Evolutionary conservation across 257 asterid species (phyloP).

Genomic region (Thymus quinquecostatus): DNA sequence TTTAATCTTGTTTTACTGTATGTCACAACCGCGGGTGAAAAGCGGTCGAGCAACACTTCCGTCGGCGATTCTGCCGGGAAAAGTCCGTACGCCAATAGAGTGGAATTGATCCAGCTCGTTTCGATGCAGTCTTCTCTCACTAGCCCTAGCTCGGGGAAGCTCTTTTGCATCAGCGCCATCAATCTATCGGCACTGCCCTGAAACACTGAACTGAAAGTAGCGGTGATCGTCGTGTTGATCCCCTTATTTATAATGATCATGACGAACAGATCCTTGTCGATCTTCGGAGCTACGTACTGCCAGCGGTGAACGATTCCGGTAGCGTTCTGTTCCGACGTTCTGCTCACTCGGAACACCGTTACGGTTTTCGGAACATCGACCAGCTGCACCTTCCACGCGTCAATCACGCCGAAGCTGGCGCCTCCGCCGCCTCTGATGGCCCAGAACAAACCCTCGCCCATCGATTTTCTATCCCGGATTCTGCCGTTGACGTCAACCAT

Average conservation of each 20-base stretch:
- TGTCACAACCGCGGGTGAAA: background rate
- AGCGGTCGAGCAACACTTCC: slow-evolving; percentile 19
- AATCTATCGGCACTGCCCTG: slow-evolving; percentile 26
- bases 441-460: background rate
- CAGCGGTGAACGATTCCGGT: background rate
- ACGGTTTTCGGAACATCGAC: slow-evolving; percentile 1
- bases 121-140: background rate
- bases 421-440: background rate
- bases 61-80: background rate
- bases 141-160: slow-evolving; percentile 5
- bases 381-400: background rate
- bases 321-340: background rate
- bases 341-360: background rate
- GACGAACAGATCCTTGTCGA: slow-evolving; percentile 21
- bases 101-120: background rate
- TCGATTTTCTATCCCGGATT: background rate
- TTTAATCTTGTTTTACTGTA: slow-evolving; percentile 40
- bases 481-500: background rate
- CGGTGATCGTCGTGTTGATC: background rate
- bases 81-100: background rate
- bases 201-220: background rate
- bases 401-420: background rate
- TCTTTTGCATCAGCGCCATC: background rate
- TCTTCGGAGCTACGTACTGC: background rate
- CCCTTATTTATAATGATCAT: background rate